phyloP scores from a whole-genome alignment of 2,329 filamentous ascomycete genomes.

The Trichoderma sp. region DNA sequence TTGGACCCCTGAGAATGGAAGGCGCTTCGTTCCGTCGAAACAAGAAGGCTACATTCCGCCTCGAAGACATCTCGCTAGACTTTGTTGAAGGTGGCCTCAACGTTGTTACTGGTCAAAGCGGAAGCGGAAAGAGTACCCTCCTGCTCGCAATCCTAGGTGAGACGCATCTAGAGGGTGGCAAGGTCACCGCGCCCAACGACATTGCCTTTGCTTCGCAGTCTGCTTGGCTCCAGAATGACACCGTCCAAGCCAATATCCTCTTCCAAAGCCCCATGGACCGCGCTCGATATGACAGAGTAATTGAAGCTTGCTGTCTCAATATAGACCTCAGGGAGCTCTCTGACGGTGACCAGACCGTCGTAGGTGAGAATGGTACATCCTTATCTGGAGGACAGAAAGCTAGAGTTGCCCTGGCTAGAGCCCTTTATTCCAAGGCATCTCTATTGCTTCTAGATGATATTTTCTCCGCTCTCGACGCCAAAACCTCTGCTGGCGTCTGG shows the following conservation, averaged over 20 bases:
- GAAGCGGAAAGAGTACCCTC: conserved; percentile 56
- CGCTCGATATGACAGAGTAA: conserved; percentile 51
- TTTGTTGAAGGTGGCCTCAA: conserved; percentile 55
- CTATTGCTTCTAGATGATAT: conserved; percentile 58
- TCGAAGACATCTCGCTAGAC: conserved; percentile 48
- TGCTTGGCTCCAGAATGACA: conserved; percentile 57
- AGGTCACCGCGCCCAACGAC: conserved; percentile 48
- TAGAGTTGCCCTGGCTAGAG: conserved; percentile 54
- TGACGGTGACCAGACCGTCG: conserved; percentile 48
- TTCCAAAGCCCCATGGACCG: conserved; percentile 52
- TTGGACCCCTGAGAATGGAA: conserved; percentile 47
- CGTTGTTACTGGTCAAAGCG: conserved; percentile 52
- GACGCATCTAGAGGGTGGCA: conserved; percentile 48
- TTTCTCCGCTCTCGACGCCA: conserved; percentile 58
- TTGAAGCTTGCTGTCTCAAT: conserved; percentile 54
- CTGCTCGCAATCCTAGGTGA: conserved; percentile 54
- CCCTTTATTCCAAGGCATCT: conserved; percentile 55
- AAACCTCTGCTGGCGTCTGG: conserved; percentile 56
- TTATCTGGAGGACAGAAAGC: conserved; percentile 57
- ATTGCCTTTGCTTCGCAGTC: conserved; percentile 57
- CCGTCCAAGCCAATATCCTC: conserved; percentile 53
- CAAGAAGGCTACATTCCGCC: conserved; percentile 48
- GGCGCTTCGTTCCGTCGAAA: conserved; percentile 48
- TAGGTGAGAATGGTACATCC: conserved; percentile 54
- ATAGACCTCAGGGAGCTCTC: conserved; percentile 51